A percentile compares a stretch with the other conserved stretches of the same genome.
phyloP scores from a whole-genome alignment of 169 alveolate genomes.

The Cryptosporidium felis region DNA sequence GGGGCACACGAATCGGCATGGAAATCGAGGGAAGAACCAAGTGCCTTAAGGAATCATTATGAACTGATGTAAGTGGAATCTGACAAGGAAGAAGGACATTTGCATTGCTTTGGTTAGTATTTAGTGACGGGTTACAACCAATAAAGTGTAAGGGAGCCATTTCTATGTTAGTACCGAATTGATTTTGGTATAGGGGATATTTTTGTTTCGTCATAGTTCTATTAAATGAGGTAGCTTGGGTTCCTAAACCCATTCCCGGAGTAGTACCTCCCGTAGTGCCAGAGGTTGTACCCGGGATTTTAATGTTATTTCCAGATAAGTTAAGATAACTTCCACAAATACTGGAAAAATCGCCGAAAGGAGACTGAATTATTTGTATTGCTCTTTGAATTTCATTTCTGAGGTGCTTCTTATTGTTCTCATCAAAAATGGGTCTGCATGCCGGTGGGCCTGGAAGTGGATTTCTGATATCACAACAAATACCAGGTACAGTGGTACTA shows the following conservation, averaged over 20 bases:
- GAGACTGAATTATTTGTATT: constrained; percentile 57
- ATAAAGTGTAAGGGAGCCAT: background rate
- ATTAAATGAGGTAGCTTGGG: background rate
- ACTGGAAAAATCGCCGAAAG: constrained; percentile 61
- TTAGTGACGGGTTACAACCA: background rate
- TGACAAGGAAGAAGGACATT: background rate
- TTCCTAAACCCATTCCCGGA: background rate
- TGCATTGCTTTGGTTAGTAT: background rate
- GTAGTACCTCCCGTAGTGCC: background rate
- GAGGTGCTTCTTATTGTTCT: constrained; percentile 19
- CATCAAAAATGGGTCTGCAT: constrained; percentile 59
- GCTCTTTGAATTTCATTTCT: constrained; percentile 48
- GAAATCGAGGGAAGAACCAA: background rate
- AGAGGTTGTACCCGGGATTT: no score
- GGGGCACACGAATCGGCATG: constrained; percentile 13
- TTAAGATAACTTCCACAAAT: constrained; percentile 52
- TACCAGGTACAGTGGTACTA: constrained; percentile 21
- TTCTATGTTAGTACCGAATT: background rate
- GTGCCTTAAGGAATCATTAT: background rate
- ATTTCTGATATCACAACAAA: constrained; percentile 63
- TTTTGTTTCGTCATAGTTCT: background rate
- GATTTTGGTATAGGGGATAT: background rate
- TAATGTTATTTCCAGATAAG: no score
- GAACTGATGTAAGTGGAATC: background rate
- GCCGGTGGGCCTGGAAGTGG: constrained; percentile 71